Conservation (phyloP, 2,329 filamentous ascomycete genomes). For the Aspergillus candidus region DNA sequence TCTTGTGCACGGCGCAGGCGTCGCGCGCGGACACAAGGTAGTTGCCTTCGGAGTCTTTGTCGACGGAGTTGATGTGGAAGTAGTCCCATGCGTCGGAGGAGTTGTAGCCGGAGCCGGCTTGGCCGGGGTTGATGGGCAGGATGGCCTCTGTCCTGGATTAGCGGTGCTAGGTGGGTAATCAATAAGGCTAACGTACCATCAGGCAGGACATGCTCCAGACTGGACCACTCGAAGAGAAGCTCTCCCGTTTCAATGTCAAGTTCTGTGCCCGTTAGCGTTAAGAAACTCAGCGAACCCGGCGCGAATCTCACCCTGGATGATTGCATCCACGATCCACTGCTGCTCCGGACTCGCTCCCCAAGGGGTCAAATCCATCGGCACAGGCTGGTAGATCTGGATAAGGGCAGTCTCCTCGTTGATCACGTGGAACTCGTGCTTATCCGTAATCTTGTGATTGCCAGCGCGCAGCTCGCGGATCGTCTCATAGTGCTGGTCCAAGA, state of each 20-base stretch:
- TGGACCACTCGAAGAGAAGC: conserved; percentile 55
- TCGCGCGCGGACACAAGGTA: conserved; percentile 47
- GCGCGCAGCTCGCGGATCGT: conserved; percentile 49
- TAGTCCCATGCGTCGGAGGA: conserved; percentile 44
- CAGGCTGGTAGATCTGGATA: conserved; percentile 50
- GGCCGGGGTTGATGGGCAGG: conserved; percentile 43
- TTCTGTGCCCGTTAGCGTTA: conserved; percentile 15
- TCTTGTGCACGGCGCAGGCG: conserved; percentile 43
- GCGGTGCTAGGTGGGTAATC: conserved; percentile 1
- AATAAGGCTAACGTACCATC: conserved; percentile 32
- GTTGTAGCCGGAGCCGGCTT: conserved; percentile 35
- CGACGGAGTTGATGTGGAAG: conserved; percentile 46
- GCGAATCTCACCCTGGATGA: conserved; percentile 43
- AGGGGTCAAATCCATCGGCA: conserved; percentile 39
- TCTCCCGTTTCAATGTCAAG: conserved; percentile 49
- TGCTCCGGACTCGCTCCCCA: conserved; percentile 46
- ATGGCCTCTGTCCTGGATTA: conserved; percentile 35
- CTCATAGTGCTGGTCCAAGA: conserved; percentile 52
- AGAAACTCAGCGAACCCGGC: conserved; percentile 17
- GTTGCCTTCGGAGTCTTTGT: conserved; percentile 37
- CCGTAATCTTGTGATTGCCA: conserved; percentile 42
- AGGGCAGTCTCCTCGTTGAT: conserved; percentile 49
- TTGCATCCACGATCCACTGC: conserved; percentile 52
- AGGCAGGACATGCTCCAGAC: conserved; percentile 51
- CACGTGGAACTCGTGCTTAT: conserved; percentile 53